phyloP scores from a whole-genome alignment of 108 stramenopile genomes.

The Poteriospumella lacustris region DNA sequence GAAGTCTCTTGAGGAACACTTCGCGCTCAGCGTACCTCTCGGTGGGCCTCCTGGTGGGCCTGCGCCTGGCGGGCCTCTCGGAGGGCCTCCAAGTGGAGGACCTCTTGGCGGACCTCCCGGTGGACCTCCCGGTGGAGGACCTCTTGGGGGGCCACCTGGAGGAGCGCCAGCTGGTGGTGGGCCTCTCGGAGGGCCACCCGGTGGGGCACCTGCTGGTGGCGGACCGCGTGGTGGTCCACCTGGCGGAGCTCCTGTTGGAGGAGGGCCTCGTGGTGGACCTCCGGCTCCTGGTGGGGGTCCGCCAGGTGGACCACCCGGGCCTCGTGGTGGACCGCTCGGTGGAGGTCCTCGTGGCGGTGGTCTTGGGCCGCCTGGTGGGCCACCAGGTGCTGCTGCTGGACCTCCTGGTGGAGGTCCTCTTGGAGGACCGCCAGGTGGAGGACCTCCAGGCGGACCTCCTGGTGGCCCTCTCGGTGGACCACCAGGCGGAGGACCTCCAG shows the following conservation, averaged over 20 bases:
- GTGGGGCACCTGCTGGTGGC: neutral
- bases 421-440: constrained; percentile 19
- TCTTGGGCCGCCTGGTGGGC: constrained; percentile 15
- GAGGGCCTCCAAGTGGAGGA: constrained; percentile 34
- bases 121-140: constrained; percentile 40
- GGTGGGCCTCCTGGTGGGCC: constrained; percentile 22
- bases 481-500: neutral
- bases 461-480: constrained; percentile 11
- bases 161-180: neutral
- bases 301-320: neutral
- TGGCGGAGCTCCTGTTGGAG: constrained; percentile 45
- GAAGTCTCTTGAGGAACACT: too few species aligned
- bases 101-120: constrained; percentile 36
- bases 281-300: constrained; percentile 10
- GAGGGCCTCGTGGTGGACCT: constrained; percentile 28
- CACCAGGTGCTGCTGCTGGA: neutral
- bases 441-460: constrained; percentile 17
- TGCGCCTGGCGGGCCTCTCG: constrained; percentile 17
- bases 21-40: neutral
- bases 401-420: constrained; percentile 21
- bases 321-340: constrained; percentile 1
- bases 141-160: constrained; percentile 33
- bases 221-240: constrained; percentile 28
- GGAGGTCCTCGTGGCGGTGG: constrained; percentile 28
- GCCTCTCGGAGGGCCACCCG: neutral